These are phyloP conservation scores for Tetrapyrgos nigripes DNA, from an alignment of 1,284 basidiomycete genomes.

Conservation along the genomic window DNA sequence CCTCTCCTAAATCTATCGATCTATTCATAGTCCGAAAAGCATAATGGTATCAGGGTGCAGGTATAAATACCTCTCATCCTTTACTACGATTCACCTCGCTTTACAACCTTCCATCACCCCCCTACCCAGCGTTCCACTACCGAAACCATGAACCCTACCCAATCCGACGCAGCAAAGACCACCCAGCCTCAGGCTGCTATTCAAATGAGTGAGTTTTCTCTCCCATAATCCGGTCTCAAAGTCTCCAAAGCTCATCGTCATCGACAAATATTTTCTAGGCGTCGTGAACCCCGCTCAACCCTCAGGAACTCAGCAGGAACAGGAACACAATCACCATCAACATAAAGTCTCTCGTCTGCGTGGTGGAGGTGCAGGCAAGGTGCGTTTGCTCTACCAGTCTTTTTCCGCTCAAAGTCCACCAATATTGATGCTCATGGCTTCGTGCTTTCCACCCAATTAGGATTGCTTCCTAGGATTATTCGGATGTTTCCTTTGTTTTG, in stretches of 20 bases:
- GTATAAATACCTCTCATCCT: not conserved
- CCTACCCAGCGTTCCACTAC: not conserved
- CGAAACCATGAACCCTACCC: not conserved
- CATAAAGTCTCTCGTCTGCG: slow-evolving; percentile 54
- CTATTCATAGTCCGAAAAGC: not conserved
- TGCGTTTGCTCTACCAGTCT: slow-evolving; percentile 26
- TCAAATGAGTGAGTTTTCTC: slow-evolving; percentile 70
- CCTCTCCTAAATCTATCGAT: not conserved
- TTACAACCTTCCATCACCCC: not conserved
- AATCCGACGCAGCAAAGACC: slow-evolving; percentile 37
- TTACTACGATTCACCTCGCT: not conserved
- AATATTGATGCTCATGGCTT: not conserved
- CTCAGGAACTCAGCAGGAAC: slow-evolving; percentile 31
- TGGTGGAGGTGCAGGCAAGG: slow-evolving; percentile 68
- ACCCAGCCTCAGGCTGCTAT: slow-evolving; percentile 56
- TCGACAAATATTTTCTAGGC: slow-evolving; percentile 29
- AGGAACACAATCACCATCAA: slow-evolving; percentile 26
- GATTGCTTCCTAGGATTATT: slow-evolving; percentile 66
- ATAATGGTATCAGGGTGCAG: not conserved
- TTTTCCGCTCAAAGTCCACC: not conserved
- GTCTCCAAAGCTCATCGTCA: not conserved
- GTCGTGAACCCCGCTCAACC: slow-evolving; percentile 45
- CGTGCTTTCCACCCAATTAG: slow-evolving; percentile 37
- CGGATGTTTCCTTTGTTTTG: slow-evolving; percentile 71
- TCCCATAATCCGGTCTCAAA: slow-evolving; percentile 34